phyloP scores from a whole-genome alignment of 305 asterid genomes.

The Fraxinus baroniana region DNA sequence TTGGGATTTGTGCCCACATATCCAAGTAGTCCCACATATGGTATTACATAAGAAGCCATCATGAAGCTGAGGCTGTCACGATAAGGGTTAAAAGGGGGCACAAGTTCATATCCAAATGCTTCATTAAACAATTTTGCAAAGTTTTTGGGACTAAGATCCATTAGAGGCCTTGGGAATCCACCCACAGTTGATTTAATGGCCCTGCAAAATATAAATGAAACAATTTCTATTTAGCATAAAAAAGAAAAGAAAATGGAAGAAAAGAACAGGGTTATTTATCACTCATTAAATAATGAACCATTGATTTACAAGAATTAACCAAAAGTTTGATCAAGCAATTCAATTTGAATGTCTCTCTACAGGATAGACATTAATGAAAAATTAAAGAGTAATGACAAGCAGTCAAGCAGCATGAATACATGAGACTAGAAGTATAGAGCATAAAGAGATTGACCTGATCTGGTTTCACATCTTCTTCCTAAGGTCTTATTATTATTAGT shows the following conservation, averaged over 20 bases:
- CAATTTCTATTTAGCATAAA: too few relatives aligned
- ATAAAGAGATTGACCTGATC: too few relatives aligned
- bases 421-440: too few relatives aligned
- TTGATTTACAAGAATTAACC: background rate
- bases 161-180: slow-evolving; percentile 38
- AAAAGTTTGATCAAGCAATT: background rate
- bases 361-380: background rate
- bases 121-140: slow-evolving; percentile 38
- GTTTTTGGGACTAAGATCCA: slow-evolving; percentile 36
- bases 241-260: too few relatives aligned
- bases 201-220: slow-evolving; percentile 11
- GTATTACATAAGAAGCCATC: slow-evolving; percentile 38
- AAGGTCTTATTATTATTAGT: too few relatives aligned
- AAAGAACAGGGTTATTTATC: background rate
- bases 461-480: too few relatives aligned
- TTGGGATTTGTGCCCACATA: slow-evolving; percentile 45
- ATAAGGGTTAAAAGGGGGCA: slow-evolving; percentile 51
- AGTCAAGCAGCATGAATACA: too few relatives aligned
- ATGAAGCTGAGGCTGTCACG: slow-evolving; percentile 41
- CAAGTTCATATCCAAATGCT: slow-evolving; percentile 42
- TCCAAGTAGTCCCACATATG: slow-evolving; percentile 40
- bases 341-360: background rate
- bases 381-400: background rate
- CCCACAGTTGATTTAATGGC: slow-evolving; percentile 29
- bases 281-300: background rate